Evolutionary conservation across 2,329 filamentous ascomycete genomes (phyloP).

Genomic region (Clonostachys sp.): DNA sequence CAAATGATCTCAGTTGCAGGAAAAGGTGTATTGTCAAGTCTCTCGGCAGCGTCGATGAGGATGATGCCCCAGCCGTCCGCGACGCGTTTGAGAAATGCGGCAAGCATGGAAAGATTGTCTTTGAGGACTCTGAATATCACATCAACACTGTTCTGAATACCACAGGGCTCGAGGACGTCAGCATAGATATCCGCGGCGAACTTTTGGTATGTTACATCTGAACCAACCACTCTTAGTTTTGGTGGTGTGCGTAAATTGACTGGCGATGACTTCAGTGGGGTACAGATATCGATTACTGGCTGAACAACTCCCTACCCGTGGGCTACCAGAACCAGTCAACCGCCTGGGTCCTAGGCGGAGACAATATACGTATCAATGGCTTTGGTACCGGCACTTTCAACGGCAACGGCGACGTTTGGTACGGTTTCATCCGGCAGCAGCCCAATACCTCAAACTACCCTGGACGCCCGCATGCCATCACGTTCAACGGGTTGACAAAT

Average conservation of each 20-base stretch:
- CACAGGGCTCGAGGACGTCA: constrained; percentile 15
- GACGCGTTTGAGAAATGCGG: constrained; percentile 13
- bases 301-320: constrained; percentile 36
- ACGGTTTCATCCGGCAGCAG: constrained; percentile 34
- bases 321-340: constrained; percentile 44
- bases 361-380: constrained; percentile 38
- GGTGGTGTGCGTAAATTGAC: too few relatives aligned
- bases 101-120: constrained; percentile 11
- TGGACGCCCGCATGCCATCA: constrained; percentile 20
- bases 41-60: constrained; percentile 3
- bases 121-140: constrained; percentile 14
- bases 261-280: constrained; percentile 17
- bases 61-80: constrained; percentile 12
- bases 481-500: neutral
- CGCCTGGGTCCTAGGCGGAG: constrained; percentile 43
- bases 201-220: constrained; percentile 5
- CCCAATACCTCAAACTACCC: constrained; percentile 19
- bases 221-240: neutral
- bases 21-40: neutral
- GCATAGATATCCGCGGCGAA: constrained; percentile 31
- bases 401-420: constrained; percentile 52
- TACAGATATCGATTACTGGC: constrained; percentile 37
- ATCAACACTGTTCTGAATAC: constrained; percentile 16
- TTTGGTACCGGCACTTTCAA: constrained; percentile 42
- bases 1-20: neutral